These are phyloP conservation scores for Oryza punctata DNA, from an alignment of 176 grass and related monocot species.

Conservation along the genomic window DNA sequence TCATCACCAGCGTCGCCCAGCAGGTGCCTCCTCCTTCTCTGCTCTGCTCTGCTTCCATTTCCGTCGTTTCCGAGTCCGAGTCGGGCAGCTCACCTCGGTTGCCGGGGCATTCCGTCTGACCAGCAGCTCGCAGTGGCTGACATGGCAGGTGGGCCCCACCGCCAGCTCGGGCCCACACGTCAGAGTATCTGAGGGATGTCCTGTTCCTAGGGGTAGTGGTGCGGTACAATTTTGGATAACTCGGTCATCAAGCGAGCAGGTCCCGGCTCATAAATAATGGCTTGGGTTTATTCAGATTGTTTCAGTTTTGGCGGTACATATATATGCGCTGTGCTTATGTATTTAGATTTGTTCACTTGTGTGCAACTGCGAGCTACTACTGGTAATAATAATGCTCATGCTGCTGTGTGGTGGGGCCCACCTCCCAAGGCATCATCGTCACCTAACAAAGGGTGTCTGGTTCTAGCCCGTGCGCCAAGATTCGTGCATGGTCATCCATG, in stretches of 20 bases:
- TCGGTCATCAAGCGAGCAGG: not conserved
- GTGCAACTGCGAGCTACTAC: not conserved
- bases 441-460: not conserved
- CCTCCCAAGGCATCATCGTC: not conserved
- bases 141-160: not conserved
- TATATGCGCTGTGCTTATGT: not conserved
- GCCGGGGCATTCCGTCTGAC: no score
- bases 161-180: not conserved
- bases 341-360: not conserved
- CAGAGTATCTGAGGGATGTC: not conserved
- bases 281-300: not conserved
- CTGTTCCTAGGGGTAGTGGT: no score
- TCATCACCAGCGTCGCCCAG: conserved; percentile 91
- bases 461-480: not conserved
- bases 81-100: no score
- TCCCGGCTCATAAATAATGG: not conserved
- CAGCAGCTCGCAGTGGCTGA: not conserved
- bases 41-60: not conserved
- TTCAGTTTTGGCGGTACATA: not conserved
- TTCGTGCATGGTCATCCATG: not conserved
- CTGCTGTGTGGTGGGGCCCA: not conserved
- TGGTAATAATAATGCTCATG: not conserved
- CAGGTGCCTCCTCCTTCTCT: conserved; percentile 41
- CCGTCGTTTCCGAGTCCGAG: no score
- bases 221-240: not conserved